These are phyloP conservation scores for Fusarium temperatum DNA, from an alignment of 2,329 filamentous ascomycete genomes.

Conservation along the genomic window DNA sequence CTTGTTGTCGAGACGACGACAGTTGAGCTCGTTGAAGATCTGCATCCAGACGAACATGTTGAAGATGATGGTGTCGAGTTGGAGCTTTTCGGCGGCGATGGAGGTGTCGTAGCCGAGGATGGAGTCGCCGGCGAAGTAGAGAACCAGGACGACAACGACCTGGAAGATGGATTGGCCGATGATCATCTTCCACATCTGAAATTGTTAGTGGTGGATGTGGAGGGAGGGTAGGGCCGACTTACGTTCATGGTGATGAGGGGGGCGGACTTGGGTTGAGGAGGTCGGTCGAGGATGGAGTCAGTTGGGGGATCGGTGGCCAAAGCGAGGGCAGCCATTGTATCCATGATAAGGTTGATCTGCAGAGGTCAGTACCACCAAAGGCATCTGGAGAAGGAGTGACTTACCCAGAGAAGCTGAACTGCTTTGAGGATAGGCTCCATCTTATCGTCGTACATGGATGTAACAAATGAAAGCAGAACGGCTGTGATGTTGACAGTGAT, in stretches of 20 bases:
- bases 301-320: constrained; percentile 89
- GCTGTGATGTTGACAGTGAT: constrained; percentile 92
- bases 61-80: constrained; percentile 86
- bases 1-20: constrained; percentile 90
- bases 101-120: constrained; percentile 38
- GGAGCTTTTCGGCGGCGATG: constrained; percentile 55
- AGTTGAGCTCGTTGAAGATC: constrained; percentile 83
- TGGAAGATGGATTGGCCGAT: constrained; percentile 92
- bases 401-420: constrained; percentile 95
- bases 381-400: fast-evolving
- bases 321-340: constrained; percentile 89
- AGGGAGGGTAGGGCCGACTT: background rate
- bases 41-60: constrained; percentile 99
- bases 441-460: constrained; percentile 75
- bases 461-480: constrained; percentile 86
- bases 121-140: constrained; percentile 78
- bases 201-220: fast-evolving
- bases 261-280: constrained; percentile 66
- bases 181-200: constrained; percentile 97
- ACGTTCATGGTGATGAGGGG: constrained; percentile 77
- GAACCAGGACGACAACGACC: constrained; percentile 78
- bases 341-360: constrained; percentile 85
- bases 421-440: constrained; percentile 83
- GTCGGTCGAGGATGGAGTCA: constrained; percentile 80
- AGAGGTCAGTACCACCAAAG: fast-evolving